These are phyloP conservation scores for Plantago elongata DNA, from an alignment of 257 asterid genomes.

Conservation along the genomic window DNA sequence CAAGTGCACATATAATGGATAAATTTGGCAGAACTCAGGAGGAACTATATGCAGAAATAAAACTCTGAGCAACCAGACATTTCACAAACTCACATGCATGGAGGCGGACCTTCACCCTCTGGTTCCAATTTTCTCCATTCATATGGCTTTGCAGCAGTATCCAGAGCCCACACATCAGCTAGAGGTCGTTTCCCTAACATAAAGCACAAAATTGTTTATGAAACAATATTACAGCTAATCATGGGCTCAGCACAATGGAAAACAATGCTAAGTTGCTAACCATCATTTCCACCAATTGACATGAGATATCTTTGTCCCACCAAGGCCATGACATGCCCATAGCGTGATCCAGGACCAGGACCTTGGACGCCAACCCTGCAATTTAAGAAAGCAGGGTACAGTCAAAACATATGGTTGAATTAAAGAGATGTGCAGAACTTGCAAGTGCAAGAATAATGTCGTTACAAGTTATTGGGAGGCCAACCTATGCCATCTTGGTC, in stretches of 20 bases:
- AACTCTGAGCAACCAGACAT: not conserved
- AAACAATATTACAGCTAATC: not conserved
- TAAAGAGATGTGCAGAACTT: slow-evolving; percentile 7
- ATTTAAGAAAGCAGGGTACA: slow-evolving; percentile 16
- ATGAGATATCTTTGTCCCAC: slow-evolving; percentile 98
- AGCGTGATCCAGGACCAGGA: slow-evolving; percentile 98
- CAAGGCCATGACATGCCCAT: slow-evolving; percentile 99
- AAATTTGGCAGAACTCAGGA: not conserved
- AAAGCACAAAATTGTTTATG: slow-evolving; percentile 12
- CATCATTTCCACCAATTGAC: slow-evolving; percentile 99
- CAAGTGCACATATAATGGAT: no score
- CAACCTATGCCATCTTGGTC: slow-evolving; percentile 98
- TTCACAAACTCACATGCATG: slow-evolving; percentile 82
- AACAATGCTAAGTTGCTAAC: slow-evolving; percentile 43
- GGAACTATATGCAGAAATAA: not conserved
- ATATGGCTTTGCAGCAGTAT: slow-evolving; percentile 99
- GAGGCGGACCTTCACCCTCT: slow-evolving; percentile 99
- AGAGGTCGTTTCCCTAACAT: slow-evolving; percentile 87
- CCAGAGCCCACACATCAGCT: slow-evolving; percentile 99
- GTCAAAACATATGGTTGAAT: not conserved
- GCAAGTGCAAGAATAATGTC: not conserved
- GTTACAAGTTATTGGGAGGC: slow-evolving; percentile 13
- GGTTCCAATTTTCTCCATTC: slow-evolving; percentile 99
- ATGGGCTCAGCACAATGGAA: slow-evolving; percentile 1
- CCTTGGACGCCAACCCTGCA: slow-evolving; percentile 94